Percentiles rank a stretch among this genome's conserved stretches.
Evolutionary conservation across 1,284 basidiomycete genomes (phyloP).

Genomic region (Ustilago sp.): DNA sequence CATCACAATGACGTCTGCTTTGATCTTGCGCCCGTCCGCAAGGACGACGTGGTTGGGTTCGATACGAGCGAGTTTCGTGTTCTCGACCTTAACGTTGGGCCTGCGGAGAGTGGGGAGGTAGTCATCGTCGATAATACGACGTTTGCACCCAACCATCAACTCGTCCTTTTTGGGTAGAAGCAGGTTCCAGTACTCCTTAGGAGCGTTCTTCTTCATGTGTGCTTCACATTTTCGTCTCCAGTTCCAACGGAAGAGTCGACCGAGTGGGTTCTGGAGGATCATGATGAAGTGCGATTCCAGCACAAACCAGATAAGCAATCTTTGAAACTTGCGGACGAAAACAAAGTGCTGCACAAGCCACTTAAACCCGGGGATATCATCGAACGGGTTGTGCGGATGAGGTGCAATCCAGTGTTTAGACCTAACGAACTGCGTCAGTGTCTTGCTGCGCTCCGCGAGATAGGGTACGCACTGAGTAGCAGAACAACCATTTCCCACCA

Average conservation of each 20-base stretch:
- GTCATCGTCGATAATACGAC: constrained; percentile 62
- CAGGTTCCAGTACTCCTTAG: constrained; percentile 61
- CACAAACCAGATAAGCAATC: constrained; percentile 58
- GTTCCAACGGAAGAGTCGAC: constrained; percentile 43
- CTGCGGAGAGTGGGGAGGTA: constrained; percentile 59
- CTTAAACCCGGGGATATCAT: constrained; percentile 51
- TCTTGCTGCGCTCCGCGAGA: constrained; percentile 55
- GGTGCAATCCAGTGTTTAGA: constrained; percentile 66
- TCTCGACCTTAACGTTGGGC: constrained; percentile 58
- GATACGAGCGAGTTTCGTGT: constrained; percentile 55
- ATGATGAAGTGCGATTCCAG: constrained; percentile 62
- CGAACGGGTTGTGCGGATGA: constrained; percentile 51
- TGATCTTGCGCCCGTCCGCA: constrained; percentile 56
- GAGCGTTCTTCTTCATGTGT: constrained; percentile 61
- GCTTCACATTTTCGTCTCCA: constrained; percentile 54
- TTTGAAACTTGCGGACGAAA: constrained; percentile 52
- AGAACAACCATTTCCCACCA: constrained; percentile 68
- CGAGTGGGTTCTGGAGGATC: constrained; percentile 47
- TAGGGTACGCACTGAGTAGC: constrained; percentile 64
- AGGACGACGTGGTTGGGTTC: constrained; percentile 61
- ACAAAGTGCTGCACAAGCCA: constrained; percentile 56
- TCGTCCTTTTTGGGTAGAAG: constrained; percentile 59
- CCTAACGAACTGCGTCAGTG: constrained; percentile 61
- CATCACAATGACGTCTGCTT: constrained; percentile 67
- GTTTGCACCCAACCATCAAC: constrained; percentile 63